These are phyloP conservation scores for Russula emetica DNA, from an alignment of 768 basidiomycete species.

Conservation along the genomic window DNA sequence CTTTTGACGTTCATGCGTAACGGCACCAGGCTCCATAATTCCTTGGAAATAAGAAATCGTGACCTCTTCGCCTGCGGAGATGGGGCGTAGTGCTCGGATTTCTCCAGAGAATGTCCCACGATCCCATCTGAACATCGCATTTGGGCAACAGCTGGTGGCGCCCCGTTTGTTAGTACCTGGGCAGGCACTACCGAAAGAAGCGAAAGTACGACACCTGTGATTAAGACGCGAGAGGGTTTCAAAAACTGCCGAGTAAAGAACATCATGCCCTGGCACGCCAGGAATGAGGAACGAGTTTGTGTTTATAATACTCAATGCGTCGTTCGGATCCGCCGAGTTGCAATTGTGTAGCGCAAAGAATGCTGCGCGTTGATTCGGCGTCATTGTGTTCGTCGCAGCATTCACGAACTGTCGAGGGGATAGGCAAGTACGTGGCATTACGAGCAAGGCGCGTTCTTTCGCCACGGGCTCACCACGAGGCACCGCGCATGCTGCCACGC, in stretches of 20 bases:
- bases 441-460: constrained; percentile 38
- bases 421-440: constrained; percentile 22
- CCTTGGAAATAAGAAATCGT: constrained; percentile 32
- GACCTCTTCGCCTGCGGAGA: constrained; percentile 36
- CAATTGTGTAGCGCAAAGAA: constrained; percentile 3
- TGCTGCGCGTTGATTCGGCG: not conserved
- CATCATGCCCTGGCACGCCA: constrained; percentile 14
- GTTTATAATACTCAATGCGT: not conserved
- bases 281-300: constrained; percentile 15
- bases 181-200: not conserved
- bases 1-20: constrained; percentile 30
- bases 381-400: not conserved
- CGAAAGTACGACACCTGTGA: constrained; percentile 11
- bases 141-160: constrained; percentile 30
- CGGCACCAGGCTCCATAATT: not conserved
- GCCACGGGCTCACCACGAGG: constrained; percentile 35
- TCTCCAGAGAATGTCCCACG: constrained; percentile 33
- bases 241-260: constrained; percentile 30
- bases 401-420: not conserved
- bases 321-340: not conserved
- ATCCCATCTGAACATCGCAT: constrained; percentile 30
- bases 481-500: constrained; percentile 35
- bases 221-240: constrained; percentile 30
- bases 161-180: not conserved
- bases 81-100: constrained; percentile 32